Evolutionary conservation across 805 yeast species (phyloP), one percentile per base, ranked within the genome.

Genomic region (Maudiozyma bulderi): DNA sequence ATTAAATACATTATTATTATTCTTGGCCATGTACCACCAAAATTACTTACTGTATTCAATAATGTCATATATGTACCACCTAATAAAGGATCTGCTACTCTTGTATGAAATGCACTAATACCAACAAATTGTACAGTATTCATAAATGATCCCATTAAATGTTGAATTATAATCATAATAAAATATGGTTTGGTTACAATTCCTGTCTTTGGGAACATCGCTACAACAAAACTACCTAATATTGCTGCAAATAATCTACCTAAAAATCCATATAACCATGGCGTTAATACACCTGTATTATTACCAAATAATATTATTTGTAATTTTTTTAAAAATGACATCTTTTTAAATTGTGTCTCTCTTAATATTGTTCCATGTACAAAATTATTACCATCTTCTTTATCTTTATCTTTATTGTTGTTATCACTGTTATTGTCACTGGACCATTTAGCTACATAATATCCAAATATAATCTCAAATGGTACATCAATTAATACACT

Each of bases 31-130:
- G 95, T 93, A 9, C 99, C 99, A 28, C 99, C 99, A 50, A 91
- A 74, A 64, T 93, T 93, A 40, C 95, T 81, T 44, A 93, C 72
- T 0, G 99, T 93, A 66, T 93, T 93, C 50, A 93, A 72, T 0
- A 95, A 82, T 0, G 99, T 93, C 98, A 93, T 91, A 65, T 93
- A 93, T 0, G 99, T 93, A 1, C 99, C 99, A 14, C 99, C 99
- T 58, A 93, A 86, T 15, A 81, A 68, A 0, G 99, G 98, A 63
- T 93, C 99, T 1, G 99, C 96, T 48, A 93, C 86, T 57, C 83
- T 81, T 3, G 97, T 91, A 68, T 91, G 97, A 73, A 93, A 93
- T 0, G 98, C 95, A 61, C 89, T 84, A 41, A 93, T 80, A 1
- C 95, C 85, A 15, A 93, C 98, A 69, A 93, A 91, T 67, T 91